Conservation (phyloP, 305 asterid species). For the Ilex paraguariensis region DNA sequence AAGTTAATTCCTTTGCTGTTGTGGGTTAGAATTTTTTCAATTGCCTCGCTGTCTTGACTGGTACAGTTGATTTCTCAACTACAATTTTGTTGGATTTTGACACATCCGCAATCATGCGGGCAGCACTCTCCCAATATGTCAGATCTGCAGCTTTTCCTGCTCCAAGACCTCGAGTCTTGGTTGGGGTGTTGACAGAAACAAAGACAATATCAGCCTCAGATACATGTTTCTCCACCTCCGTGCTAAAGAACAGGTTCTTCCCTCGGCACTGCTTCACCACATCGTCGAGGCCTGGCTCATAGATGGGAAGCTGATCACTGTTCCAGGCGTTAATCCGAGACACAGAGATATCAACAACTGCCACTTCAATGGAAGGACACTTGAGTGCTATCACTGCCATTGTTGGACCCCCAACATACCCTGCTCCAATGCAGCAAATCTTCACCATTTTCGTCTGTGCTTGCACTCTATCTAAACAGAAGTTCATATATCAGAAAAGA, state of each 20-base stretch:
- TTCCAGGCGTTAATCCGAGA: slow-evolving; percentile 85
- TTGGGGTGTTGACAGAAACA: slow-evolving; percentile 86
- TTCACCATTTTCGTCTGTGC: slow-evolving; percentile 57
- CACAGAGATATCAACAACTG: slow-evolving; percentile 75
- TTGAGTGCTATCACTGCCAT: slow-evolving; percentile 94
- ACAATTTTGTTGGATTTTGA: slow-evolving; percentile 84
- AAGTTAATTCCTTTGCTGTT: slow-evolving; percentile 83
- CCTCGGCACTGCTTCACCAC: slow-evolving; percentile 92
- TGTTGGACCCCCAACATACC: slow-evolving; percentile 91
- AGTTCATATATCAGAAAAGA: not conserved
- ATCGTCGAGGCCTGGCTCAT: slow-evolving; percentile 92
- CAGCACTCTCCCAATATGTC: slow-evolving; percentile 95
- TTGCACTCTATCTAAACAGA: not conserved
- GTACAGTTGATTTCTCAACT: slow-evolving; percentile 90
- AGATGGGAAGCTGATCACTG: slow-evolving; percentile 77
- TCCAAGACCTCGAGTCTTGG: slow-evolving; percentile 84
- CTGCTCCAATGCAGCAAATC: slow-evolving; percentile 91
- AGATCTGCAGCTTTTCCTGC: slow-evolving; percentile 93
- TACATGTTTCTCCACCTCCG: slow-evolving; percentile 87
- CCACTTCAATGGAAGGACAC: slow-evolving; percentile 75
- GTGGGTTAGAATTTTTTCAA: slow-evolving; percentile 74
- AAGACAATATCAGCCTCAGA: slow-evolving; percentile 81
- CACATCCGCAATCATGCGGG: slow-evolving; percentile 94
- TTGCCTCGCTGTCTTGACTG: slow-evolving; percentile 96
- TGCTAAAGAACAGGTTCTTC: slow-evolving; percentile 86